phyloP scores from a whole-genome alignment of 78 protist genomes.

The Chrysochromulina tobinii region DNA sequence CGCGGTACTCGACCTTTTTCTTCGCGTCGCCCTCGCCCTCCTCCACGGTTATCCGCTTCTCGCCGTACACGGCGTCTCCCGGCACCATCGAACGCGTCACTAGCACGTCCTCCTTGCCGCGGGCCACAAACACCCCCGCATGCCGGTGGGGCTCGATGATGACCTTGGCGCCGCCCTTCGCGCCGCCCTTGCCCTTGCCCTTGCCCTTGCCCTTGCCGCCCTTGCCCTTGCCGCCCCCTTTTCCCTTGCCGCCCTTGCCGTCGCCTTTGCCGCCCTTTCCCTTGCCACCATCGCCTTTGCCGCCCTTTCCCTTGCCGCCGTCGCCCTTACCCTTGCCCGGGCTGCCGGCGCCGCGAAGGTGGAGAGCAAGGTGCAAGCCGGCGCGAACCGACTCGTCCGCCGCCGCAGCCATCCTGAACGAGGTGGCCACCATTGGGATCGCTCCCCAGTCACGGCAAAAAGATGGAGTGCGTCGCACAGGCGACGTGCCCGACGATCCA shows the following conservation, averaged over 20 bases:
- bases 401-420: no score
- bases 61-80: conserved; percentile 98
- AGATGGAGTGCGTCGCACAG: no score
- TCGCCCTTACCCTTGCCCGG: no score
- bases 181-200: conserved; percentile 71
- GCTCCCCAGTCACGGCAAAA: no score
- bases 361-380: no score
- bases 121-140: conserved; percentile 90
- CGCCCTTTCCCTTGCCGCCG: no score
- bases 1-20: conserved; percentile 95
- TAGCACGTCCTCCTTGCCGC: conserved; percentile 89
- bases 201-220: neutral
- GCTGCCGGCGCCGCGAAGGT: no score
- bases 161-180: conserved; percentile 86
- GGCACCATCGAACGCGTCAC: conserved; percentile 90
- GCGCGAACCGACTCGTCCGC: no score
- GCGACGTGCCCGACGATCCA: no score
- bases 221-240: neutral
- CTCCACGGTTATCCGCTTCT: conserved; percentile 95
- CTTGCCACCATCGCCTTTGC: no score
- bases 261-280: conserved; percentile 1
- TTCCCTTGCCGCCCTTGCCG: neutral
- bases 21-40: conserved; percentile 54
- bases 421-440: no score
- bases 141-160: conserved; percentile 91